Percentiles rank a stretch among this genome's conserved stretches.
These are phyloP conservation scores for Lentinula guzmanii DNA, from an alignment of 768 basidiomycete genomes.

Conservation along the genomic window DNA sequence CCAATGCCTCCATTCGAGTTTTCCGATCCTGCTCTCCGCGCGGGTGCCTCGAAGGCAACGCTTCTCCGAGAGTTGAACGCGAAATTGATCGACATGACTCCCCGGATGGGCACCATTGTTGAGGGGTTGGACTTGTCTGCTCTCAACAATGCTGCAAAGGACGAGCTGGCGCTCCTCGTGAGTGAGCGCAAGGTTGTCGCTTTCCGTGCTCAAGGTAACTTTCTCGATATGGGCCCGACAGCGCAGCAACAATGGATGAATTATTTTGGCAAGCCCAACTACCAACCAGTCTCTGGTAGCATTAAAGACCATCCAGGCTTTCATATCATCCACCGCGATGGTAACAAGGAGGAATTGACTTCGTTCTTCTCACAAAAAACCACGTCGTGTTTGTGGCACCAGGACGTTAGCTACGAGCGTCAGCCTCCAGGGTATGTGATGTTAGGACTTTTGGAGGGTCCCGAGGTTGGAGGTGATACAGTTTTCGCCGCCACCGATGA, in stretches of 20 bases:
- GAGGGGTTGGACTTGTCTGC: conserved; percentile 10
- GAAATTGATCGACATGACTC: conserved; percentile 9
- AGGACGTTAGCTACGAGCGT: conserved; percentile 16
- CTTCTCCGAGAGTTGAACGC: conserved; percentile 4
- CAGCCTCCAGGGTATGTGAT: conserved; percentile 17
- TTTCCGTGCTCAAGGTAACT: conserved; percentile 12
- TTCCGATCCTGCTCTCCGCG: conserved; percentile 14
- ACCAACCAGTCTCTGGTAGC: background rate
- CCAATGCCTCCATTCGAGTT: conserved; percentile 13
- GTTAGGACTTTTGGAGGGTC: conserved; percentile 15
- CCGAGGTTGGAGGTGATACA: conserved; percentile 15
- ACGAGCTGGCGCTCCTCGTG: conserved; percentile 15
- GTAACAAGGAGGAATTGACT: conserved; percentile 13
- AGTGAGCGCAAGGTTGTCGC: conserved; percentile 15
- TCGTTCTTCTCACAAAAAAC: conserved; percentile 16
- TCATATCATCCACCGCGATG: conserved; percentile 16
- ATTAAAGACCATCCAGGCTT: conserved; percentile 13
- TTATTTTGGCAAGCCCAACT: background rate
- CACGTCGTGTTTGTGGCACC: conserved; percentile 17
- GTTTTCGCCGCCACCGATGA: conserved; percentile 16
- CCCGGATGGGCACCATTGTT: conserved; percentile 14
- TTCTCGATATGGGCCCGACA: conserved; percentile 13
- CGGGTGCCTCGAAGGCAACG: conserved; percentile 9
- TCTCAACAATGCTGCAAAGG: conserved; percentile 10
- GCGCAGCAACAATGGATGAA: conserved; percentile 1